Evolutionary conservation across 306 rosid species (phyloP).

Genomic region (Cicer chorassanicum): DNA sequence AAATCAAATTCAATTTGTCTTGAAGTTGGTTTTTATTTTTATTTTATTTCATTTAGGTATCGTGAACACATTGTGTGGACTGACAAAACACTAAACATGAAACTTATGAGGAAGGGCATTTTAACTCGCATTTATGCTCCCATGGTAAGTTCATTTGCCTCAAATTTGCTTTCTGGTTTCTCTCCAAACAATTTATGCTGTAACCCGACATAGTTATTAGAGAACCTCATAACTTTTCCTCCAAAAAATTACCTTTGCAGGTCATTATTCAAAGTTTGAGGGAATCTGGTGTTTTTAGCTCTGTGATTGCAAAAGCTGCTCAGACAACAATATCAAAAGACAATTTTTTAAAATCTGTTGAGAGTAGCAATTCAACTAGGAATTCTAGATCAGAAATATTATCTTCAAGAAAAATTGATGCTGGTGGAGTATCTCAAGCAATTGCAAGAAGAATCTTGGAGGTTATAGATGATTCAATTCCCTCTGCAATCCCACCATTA

Average conservation of each 20-base stretch:
- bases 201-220: constrained; percentile 4
- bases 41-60: constrained; percentile 64
- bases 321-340: constrained; percentile 64
- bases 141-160: constrained; percentile 57
- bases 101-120: constrained; percentile 83
- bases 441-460: constrained; percentile 75
- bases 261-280: constrained; percentile 78
- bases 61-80: constrained; percentile 91
- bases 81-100: constrained; percentile 63
- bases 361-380: constrained; percentile 75
- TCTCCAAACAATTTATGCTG: constrained; percentile 29
- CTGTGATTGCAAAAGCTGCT: constrained; percentile 68
- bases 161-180: constrained; percentile 31
- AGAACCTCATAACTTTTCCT: constrained; percentile 19
- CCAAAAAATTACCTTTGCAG: constrained; percentile 51
- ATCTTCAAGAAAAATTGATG: constrained; percentile 70
- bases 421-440: constrained; percentile 57
- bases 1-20: constrained; percentile 21
- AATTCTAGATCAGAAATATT: constrained; percentile 48
- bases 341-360: constrained; percentile 65
- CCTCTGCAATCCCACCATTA: constrained; percentile 76
- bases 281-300: constrained; percentile 77
- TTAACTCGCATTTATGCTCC: constrained; percentile 89
- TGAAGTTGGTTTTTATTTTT: constrained; percentile 10
- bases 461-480: constrained; percentile 50